These are phyloP conservation scores for Malus domestica DNA, from an alignment of 306 rosid genomes.

Conservation along the genomic window ASM211411v1 NC_041800.1:31624733-31625232, in stretches of 20 bases:
- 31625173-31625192: conserved; percentile 95
- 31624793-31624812: neutral
- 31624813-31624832: conserved; percentile 92
- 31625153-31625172: conserved; percentile 96
- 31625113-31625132: conserved; percentile 84
- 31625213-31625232: conserved; percentile 25
- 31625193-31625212: conserved; percentile 9
- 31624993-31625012: conserved; percentile 11
- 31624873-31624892: conserved; percentile 98
- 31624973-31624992: conserved; percentile 18
- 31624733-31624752: neutral
- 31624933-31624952: conserved; percentile 91
- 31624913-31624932: conserved; percentile 98
- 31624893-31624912: conserved; percentile 95
- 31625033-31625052: conserved; percentile 41
- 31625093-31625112: conserved; percentile 95
- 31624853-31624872: conserved; percentile 75
- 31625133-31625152: conserved; percentile 67
- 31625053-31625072: conserved; percentile 88
- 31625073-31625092: conserved; percentile 71
- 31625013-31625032: conserved; percentile 2
- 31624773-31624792: conserved; percentile 1
- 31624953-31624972: conserved; percentile 60
- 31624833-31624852: conserved; percentile 90
- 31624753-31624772: neutral